Base-by-base conservation (phyloP, 2,329 filamentous ascomycete genomes). In the Thelonectria blattea region DNA sequence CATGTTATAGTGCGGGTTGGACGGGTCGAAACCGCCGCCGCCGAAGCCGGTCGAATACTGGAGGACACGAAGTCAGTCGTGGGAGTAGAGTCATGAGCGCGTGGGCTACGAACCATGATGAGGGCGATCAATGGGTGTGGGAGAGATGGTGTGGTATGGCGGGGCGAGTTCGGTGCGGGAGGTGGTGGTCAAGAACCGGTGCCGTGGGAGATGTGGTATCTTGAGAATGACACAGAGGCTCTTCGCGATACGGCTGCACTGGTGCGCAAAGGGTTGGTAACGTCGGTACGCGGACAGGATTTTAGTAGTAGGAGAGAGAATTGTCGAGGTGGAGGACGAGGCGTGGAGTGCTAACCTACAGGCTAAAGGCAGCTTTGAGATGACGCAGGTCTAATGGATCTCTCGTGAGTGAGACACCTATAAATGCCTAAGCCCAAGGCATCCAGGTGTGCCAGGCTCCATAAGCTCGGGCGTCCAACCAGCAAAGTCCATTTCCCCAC, bases 1-100 rank as follows among this genome's bases (percentile, higher is more conserved):
- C 77, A 83, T 79, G 72, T 79, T 79, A 71, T 79, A 81, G 70
- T 83, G 78, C 60, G 80, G 76, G 67, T 83, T 80, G 62, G 73
- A 74, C 59, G 80, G 77, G 68, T 83, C 80, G 66, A 79, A 81
- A 48, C 74, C 78, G 52, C 75, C 74, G 60, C 77, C 78, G 52
- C 75, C 75, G 60, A 77, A 78, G 62, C 73, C 78, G 57, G 75
- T 76, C 32, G 79, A 73, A 74, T 80, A 68, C 67, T 70, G 27
- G 53, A 12, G 9, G 7, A 1, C 6, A 4, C 43, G 42, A 27
- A 20, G 54, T 65, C 41, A 64, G 54, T 45, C 3, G n/a, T 3
- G 18, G 20, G 11, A 17, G 45, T 45, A 51, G 17, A 39, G 8
- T 7, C 12, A 8, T 14, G 24, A n/a, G 20, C 12, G 11, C 2